phyloP scores from a whole-genome alignment of 2,329 filamentous ascomycete genomes.

The Fonsecaea pugnacius region DNA sequence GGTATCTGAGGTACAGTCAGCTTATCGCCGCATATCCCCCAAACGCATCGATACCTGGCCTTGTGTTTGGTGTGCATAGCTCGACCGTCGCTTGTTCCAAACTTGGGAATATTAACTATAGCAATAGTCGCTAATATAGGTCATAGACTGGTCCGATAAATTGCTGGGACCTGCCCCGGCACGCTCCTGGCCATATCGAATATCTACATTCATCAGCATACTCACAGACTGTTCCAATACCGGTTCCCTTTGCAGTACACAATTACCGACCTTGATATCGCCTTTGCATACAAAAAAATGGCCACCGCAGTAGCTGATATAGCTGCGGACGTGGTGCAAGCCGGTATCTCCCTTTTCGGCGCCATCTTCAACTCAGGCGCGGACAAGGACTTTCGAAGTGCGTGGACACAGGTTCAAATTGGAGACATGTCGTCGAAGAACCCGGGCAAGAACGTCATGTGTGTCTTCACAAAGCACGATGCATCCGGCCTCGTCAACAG shows the following conservation, averaged over 20 bases:
- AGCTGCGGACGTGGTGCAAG: not conserved
- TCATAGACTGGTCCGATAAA: not conserved
- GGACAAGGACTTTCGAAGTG: slow-evolving; percentile 15
- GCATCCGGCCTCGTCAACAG: slow-evolving; percentile 8
- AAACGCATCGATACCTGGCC: not conserved
- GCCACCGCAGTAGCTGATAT: not conserved
- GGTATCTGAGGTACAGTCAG: not conserved
- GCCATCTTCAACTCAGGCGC: slow-evolving; percentile 9
- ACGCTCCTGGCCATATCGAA: not conserved
- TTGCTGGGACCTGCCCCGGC: not conserved
- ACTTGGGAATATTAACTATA: not conserved
- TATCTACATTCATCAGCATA: not conserved
- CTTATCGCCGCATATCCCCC: not conserved
- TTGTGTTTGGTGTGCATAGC: not conserved
- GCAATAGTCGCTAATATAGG: not conserved
- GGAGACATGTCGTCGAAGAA: slow-evolving; percentile 12
- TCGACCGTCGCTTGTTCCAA: not conserved
- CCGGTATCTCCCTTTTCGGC: not conserved
- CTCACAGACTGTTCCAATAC: not conserved
- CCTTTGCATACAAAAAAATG: not conserved
- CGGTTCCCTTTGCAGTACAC: not conserved
- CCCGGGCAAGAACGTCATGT: slow-evolving; percentile 21
- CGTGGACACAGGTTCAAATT: slow-evolving; percentile 15
- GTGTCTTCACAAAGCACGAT: slow-evolving; percentile 21
- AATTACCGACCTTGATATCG: not conserved